Conservation (phyloP, 2,329 filamentous ascomycete genomes). For the Colletotrichum sansevieriae region DNA sequence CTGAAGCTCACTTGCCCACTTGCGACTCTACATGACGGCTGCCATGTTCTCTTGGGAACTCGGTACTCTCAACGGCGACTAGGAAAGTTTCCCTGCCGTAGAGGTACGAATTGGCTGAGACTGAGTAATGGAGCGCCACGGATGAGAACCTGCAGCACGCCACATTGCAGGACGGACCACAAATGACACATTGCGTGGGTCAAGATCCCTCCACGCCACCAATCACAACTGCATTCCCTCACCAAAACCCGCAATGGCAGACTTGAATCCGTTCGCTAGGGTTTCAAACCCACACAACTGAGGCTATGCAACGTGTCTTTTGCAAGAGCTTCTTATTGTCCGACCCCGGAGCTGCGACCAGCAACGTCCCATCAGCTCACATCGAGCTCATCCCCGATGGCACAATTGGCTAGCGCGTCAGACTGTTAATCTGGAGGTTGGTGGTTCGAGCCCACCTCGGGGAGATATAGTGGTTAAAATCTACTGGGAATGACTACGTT, state of each 20-base stretch:
- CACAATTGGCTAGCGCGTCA: conserved; percentile 42
- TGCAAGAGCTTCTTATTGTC: background rate
- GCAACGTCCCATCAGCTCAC: conserved; percentile 16
- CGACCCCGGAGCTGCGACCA: background rate
- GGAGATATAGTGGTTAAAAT: conserved; percentile 27
- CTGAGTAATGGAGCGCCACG: background rate
- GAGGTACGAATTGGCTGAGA: background rate
- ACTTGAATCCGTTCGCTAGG: background rate
- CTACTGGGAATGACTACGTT: background rate
- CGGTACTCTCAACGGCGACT: too few relatives aligned
- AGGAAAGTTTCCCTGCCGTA: too few relatives aligned
- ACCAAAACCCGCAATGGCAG: background rate
- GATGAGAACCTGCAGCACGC: too few relatives aligned
- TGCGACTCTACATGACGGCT: too few relatives aligned
- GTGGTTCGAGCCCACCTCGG: conserved; percentile 42
- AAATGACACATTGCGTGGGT: conserved; percentile 19
- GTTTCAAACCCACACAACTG: conserved; percentile 11
- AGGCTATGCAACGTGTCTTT: background rate
- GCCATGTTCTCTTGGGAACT: too few relatives aligned
- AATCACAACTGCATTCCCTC: conserved; percentile 3
- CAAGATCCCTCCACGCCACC: background rate
- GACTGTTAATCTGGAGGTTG: conserved; percentile 43
- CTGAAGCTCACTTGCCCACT: too few relatives aligned
- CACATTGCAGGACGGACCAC: conserved; percentile 1
- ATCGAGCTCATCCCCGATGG: conserved; percentile 40